A percentile compares a stretch with the other conserved stretches of the same genome.
Conservation (phyloP, 106 monocot species). For the Posidonia australis region DNA sequence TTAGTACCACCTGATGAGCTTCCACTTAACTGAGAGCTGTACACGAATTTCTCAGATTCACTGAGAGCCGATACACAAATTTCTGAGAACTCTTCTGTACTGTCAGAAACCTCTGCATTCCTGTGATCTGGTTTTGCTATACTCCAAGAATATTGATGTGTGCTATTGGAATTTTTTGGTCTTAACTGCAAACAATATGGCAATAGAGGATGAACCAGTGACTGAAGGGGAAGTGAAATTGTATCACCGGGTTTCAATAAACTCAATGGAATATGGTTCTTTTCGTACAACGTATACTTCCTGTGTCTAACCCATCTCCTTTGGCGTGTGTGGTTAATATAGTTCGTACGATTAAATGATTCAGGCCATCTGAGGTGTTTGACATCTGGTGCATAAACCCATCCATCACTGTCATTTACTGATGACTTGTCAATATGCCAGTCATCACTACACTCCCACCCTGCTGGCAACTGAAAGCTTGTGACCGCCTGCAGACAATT, state of each 20-base stretch:
- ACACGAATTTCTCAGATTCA: slow-evolving; percentile 57
- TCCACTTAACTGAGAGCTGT: slow-evolving; percentile 36
- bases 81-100: slow-evolving; percentile 30
- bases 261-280: slow-evolving; percentile 37
- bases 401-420: slow-evolving; percentile 45
- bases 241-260: slow-evolving; percentile 58
- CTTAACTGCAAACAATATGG: slow-evolving; percentile 59
- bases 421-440: slow-evolving; percentile 70
- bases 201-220: slow-evolving; percentile 43
- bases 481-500: slow-evolving; percentile 29
- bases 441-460: slow-evolving; percentile 84
- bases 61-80: slow-evolving; percentile 65
- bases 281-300: slow-evolving; percentile 23
- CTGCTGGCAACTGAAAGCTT: slow-evolving; percentile 39
- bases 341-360: slow-evolving; percentile 23
- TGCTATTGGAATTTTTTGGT: slow-evolving; percentile 28
- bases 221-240: slow-evolving; percentile 65
- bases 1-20: slow-evolving; percentile 22
- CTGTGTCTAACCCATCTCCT: slow-evolving; percentile 86
- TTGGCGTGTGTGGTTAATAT: slow-evolving; percentile 44
- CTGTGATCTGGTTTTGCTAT: slow-evolving; percentile 27
- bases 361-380: slow-evolving; percentile 70
- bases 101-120: slow-evolving; percentile 19
- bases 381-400: slow-evolving; percentile 71
- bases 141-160: slow-evolving; percentile 74